Evolutionary conservation across 2,329 filamentous ascomycete species (phyloP).

Genomic region (Trichothecium sympodiale): DNA sequence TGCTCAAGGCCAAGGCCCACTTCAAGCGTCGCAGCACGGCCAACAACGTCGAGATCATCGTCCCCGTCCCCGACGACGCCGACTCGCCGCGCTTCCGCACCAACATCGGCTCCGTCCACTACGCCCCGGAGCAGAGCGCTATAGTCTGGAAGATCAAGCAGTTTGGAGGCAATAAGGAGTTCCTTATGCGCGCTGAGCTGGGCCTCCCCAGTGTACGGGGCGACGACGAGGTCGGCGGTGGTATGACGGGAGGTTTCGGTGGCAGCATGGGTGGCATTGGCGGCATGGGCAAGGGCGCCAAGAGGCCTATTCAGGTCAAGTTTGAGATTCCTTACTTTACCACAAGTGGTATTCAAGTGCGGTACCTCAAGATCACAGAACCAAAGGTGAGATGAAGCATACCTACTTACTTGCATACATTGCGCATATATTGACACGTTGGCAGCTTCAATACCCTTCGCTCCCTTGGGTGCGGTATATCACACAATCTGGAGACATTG

Average conservation of each 20-base stretch:
- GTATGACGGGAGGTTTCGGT: conserved; percentile 95
- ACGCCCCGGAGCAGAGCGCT: conserved; percentile 91
- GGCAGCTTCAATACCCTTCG: conserved; percentile 90
- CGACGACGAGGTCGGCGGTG: conserved; percentile 88
- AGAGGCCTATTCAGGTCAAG: conserved; percentile 96
- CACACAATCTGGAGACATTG: conserved; percentile 94
- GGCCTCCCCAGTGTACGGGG: conserved; percentile 89
- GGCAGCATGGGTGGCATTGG: conserved; percentile 90
- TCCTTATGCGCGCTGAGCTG: conserved; percentile 94
- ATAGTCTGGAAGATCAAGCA: conserved; percentile 99
- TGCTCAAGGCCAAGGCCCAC: conserved; percentile 95
- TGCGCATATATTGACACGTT: not conserved
- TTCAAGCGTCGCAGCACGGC: conserved; percentile 97
- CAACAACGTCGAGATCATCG: conserved; percentile 97
- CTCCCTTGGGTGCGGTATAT: conserved; percentile 98
- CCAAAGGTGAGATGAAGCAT: conserved; percentile 68
- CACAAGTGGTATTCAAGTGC: conserved; percentile 96
- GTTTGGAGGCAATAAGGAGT: conserved; percentile 96
- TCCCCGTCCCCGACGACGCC: conserved; percentile 93
- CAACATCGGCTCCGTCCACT: conserved; percentile 94
- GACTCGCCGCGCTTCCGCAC: conserved; percentile 94
- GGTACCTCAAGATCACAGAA: conserved; percentile 98
- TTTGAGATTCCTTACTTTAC: conserved; percentile 99
- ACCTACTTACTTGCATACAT: conserved; percentile 2
- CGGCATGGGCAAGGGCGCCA: conserved; percentile 68